Evolutionary conservation across 2,329 filamentous ascomycete species (phyloP).

Genomic region (Anisogramma anomala): DNA sequence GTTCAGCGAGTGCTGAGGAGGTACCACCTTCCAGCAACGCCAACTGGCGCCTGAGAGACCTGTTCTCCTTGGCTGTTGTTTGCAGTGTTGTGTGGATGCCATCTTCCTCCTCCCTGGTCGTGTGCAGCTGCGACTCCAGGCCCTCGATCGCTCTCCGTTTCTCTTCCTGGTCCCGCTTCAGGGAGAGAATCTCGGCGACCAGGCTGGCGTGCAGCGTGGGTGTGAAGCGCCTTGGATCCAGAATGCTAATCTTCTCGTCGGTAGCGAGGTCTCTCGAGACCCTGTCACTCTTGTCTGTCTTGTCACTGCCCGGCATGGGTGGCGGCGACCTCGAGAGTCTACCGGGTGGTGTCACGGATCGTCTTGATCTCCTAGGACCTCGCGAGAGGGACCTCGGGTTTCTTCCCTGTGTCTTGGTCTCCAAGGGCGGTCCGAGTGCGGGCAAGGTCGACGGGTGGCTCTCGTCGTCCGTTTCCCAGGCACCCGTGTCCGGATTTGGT

Average conservation of each 20-base stretch:
- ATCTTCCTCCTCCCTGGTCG: slow-evolving; percentile 63
- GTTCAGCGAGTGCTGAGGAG: slow-evolving; percentile 69
- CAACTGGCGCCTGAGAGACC: slow-evolving; percentile 74
- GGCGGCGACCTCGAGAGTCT: slow-evolving; percentile 48
- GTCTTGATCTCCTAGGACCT: slow-evolving; percentile 47
- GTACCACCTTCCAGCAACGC: slow-evolving; percentile 80
- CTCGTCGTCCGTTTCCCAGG: slow-evolving; percentile 55
- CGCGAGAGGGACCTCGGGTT: slow-evolving; percentile 64
- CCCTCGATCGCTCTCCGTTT: slow-evolving; percentile 79
- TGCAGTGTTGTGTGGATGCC: slow-evolving; percentile 50
- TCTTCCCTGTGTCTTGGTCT: slow-evolving; percentile 31
- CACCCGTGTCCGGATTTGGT: slow-evolving; percentile 32
- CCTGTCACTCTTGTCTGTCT: slow-evolving; percentile 36
- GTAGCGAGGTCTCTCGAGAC: slow-evolving; percentile 46
- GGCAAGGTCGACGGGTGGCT: slow-evolving; percentile 43
- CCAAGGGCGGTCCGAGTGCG: slow-evolving; percentile 56
- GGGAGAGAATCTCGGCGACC: slow-evolving; percentile 81
- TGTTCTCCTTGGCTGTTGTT: slow-evolving; percentile 60
- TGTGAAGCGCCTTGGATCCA: slow-evolving; percentile 88
- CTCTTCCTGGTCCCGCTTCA: slow-evolving; percentile 82
- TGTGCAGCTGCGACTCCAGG: slow-evolving; percentile 64
- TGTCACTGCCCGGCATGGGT: slow-evolving; percentile 31
- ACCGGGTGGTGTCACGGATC: slow-evolving; percentile 53
- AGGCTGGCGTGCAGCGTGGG: slow-evolving; percentile 89
- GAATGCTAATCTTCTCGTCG: slow-evolving; percentile 59